Evolutionary conservation across 352 stramenopile species (phyloP).

Genomic region (Phytophthora hibernalis): DNA sequence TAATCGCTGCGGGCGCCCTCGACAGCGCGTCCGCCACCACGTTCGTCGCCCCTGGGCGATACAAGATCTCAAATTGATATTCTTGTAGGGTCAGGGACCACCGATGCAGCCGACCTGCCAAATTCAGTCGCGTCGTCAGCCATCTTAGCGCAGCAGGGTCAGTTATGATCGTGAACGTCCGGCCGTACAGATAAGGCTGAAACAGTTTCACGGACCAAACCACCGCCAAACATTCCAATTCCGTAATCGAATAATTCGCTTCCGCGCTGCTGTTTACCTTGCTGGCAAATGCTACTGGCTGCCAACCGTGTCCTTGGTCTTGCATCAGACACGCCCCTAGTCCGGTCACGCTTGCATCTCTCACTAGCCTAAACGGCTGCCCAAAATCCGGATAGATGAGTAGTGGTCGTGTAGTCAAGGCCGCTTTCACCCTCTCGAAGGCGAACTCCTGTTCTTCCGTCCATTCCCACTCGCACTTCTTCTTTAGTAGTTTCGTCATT

Average conservation of each 20-base stretch:
- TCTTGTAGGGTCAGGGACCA: background rate
- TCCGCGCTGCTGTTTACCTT: background rate
- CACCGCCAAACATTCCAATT: background rate
- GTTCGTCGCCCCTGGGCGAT: background rate
- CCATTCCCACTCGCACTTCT: too few species aligned
- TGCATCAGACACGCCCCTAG: too few species aligned
- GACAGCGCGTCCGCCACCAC: background rate
- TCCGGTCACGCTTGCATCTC: too few species aligned
- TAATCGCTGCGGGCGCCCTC: background rate
- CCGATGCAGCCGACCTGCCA: background rate
- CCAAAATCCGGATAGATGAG: too few species aligned
- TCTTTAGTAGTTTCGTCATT: too few species aligned
- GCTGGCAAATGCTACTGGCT: too few species aligned
- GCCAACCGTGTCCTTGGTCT: too few species aligned
- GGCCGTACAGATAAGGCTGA: background rate
- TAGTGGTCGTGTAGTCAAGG: too few species aligned
- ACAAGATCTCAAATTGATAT: background rate
- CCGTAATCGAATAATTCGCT: background rate
- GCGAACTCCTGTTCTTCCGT: too few species aligned
- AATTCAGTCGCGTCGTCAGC: background rate
- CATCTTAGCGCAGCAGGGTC: background rate
- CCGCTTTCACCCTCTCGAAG: too few species aligned
- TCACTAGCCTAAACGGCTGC: too few species aligned
- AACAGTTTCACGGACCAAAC: background rate
- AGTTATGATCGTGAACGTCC: background rate